Base-by-base conservation (phyloP, 768 basidiomycete species). In the Baorangia bicolor region DNA sequence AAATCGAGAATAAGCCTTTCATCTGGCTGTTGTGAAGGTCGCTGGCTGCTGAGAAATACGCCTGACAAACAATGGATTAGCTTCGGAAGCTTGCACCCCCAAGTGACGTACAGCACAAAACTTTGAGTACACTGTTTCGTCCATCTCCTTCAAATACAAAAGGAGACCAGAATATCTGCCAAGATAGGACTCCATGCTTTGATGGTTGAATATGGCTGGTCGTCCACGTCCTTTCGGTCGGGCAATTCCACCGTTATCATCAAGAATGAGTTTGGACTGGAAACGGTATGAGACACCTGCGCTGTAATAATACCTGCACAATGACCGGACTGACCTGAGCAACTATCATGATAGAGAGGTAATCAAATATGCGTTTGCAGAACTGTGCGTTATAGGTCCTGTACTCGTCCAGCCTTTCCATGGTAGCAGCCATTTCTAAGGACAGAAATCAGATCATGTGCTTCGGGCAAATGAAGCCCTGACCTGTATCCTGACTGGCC, bases 91-190 rank as follows among this genome's bases (percentile, higher is more conserved):
- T 37, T 49, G 31, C 28, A 39, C 30, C 21, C 14, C 10, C 23
- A n/a, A 16, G 43, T 37, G 11, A 79, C 89, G 53, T 65, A 96
- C 96, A 37, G 88, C 92, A 66, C 94, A 98, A 30, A 98, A 74
- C 66, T 90, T 92, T 40, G 86, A 88, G 69, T 98, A 98, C 23
- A 90, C 73, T 51, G 73, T 75, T 69, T 97, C 92, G 57, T 97
- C 94, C 91, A 98, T 96, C 76, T 98, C 96, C 69, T 93, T 95
- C 53, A 98, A 74, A 67, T 96, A 98, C 18, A 98, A 77, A 72
- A 98, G 84, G 49, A 98, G 71, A 1, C 95, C 95, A 30, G 88
- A 83, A 71, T 98, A 98, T 41, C 89, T 81, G 23, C 89, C 92
- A 20, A 98, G 80, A 70, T 93, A 92, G 34, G 78, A 76, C 65